phyloP scores from a whole-genome alignment of 2,329 filamentous ascomycete genomes.

The Pezicula neosporulosa region DNA sequence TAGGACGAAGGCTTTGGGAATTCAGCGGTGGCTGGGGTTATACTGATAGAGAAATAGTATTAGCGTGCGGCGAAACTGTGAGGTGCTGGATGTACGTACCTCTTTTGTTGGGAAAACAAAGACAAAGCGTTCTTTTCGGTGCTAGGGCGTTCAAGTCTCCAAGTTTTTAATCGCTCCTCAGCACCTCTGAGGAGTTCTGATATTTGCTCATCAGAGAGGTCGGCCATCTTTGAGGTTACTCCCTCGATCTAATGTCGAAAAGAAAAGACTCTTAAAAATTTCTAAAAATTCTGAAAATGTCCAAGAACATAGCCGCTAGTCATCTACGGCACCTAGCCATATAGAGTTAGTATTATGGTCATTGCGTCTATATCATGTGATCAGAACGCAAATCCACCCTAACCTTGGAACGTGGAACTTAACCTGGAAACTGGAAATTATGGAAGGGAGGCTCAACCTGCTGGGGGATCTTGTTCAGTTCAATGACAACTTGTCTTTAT shows the following conservation, averaged over 20 bases:
- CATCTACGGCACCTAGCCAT: no score
- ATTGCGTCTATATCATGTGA: background rate
- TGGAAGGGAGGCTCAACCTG: no score
- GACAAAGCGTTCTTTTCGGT: slow-evolving; percentile 22
- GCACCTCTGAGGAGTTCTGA: slow-evolving; percentile 61
- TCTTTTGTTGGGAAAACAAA: slow-evolving; percentile 11
- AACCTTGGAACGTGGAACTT: no score
- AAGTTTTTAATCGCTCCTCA: slow-evolving; percentile 47
- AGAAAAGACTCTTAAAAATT: background rate
- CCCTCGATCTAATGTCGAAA: background rate
- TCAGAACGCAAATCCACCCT: background rate
- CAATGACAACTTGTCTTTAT: no score
- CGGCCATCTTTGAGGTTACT: slow-evolving; percentile 10
- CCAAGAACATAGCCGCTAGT: background rate
- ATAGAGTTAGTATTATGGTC: background rate
- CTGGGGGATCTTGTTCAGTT: no score
- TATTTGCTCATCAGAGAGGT: slow-evolving; percentile 61
- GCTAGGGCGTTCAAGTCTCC: slow-evolving; percentile 5
- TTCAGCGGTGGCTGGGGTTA: no score
- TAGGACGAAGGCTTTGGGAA: slow-evolving; percentile 36
- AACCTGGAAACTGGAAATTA: no score
- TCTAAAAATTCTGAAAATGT: background rate
- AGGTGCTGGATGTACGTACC: slow-evolving; percentile 7
- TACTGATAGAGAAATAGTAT: slow-evolving; percentile 2
- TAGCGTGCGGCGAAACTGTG: background rate